Evolutionary conservation across 2,329 filamentous ascomycete species (phyloP).

Genomic region (Nemania serpens): DNA sequence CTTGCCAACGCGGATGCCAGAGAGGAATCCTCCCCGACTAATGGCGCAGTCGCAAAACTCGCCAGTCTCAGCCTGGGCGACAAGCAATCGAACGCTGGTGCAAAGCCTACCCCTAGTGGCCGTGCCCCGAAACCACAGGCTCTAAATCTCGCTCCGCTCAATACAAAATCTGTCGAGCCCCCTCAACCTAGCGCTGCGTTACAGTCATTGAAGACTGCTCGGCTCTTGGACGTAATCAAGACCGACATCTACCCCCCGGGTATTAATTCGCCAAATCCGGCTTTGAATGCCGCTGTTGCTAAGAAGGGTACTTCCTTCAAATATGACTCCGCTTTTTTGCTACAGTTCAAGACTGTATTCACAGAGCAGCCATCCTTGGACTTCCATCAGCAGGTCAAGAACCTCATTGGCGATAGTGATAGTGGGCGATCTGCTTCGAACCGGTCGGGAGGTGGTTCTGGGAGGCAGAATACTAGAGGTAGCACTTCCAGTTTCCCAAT

Average conservation of each 20-base stretch:
- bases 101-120: constrained; percentile 60
- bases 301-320: constrained; percentile 86
- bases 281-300: constrained; percentile 78
- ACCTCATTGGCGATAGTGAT: constrained; percentile 77
- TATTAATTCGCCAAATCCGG: constrained; percentile 88
- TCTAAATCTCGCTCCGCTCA: constrained; percentile 82
- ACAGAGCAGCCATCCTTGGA: constrained; percentile 95
- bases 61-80: constrained; percentile 55
- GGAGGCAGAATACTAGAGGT: constrained; percentile 57
- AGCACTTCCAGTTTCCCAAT: constrained; percentile 63
- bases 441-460: constrained; percentile 59
- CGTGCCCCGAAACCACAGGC: constrained; percentile 76
- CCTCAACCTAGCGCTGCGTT: constrained; percentile 92
- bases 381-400: constrained; percentile 90
- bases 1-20: constrained; percentile 51
- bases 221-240: constrained; percentile 80
- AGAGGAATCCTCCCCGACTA: constrained; percentile 43
- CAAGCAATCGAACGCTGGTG: constrained; percentile 55
- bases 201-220: constrained; percentile 88
- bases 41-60: constrained; percentile 54
- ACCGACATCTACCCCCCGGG: constrained; percentile 81
- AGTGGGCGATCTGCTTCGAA: constrained; percentile 65
- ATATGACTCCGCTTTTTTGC: constrained; percentile 92
- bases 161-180: constrained; percentile 84
- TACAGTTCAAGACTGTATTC: constrained; percentile 96